Percentiles rank a stretch among this genome's conserved stretches.
Conservation (phyloP, 768 basidiomycete species). For the Russula emetica region DNA sequence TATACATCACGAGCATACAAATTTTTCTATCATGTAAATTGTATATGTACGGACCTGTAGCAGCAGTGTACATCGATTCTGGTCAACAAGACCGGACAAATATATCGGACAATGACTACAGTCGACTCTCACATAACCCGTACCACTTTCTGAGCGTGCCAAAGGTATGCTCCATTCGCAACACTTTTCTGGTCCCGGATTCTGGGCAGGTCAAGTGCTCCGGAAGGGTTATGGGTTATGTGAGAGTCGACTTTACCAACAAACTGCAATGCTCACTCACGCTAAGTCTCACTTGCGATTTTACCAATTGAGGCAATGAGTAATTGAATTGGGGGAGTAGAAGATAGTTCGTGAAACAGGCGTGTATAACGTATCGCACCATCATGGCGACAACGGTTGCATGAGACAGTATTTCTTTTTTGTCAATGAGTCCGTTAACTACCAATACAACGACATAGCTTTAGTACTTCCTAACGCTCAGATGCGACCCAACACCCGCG, state of each 20-base stretch:
- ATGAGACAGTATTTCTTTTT: neutral
- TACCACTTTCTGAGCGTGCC: too few relatives aligned
- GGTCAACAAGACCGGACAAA: neutral
- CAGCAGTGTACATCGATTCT: neutral
- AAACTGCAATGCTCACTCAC: neutral
- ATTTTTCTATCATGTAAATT: neutral
- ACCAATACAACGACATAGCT: slow-evolving; percentile 16
- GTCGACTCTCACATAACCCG: too few relatives aligned
- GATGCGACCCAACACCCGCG: slow-evolving; percentile 61
- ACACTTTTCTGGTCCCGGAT: too few relatives aligned
- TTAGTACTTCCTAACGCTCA: slow-evolving; percentile 10
- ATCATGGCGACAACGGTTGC: slow-evolving; percentile 12
- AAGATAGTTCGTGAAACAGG: slow-evolving; percentile 14
- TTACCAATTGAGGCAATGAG: neutral
- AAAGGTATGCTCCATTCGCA: too few relatives aligned
- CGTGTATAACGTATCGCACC: slow-evolving; percentile 13
- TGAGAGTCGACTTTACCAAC: too few relatives aligned
- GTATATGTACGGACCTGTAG: neutral
- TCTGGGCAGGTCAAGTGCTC: too few relatives aligned
- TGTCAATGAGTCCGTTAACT: slow-evolving; percentile 10
- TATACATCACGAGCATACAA: neutral
- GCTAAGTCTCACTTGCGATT: neutral
- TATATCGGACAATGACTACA: neutral
- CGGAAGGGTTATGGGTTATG: too few relatives aligned
- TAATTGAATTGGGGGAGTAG: neutral